Base-by-base conservation (phyloP, 148 eudicot species). In the Cornus suecica region DNA sequence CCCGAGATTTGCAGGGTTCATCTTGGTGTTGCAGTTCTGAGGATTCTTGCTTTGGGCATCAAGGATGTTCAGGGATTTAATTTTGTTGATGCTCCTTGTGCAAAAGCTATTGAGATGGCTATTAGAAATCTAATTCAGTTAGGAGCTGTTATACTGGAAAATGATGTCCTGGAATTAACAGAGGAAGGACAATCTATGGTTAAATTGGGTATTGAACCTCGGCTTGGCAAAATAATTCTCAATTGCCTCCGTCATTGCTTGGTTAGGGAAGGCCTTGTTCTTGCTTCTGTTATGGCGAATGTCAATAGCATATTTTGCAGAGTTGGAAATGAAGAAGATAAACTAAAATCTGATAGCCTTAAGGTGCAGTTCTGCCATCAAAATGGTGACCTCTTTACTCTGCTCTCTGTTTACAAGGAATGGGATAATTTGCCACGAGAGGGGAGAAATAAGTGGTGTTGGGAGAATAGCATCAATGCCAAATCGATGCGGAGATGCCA, bases 51-150 rank as follows among this genome's bases (percentile, higher is more conserved):
- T 26, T 68, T 68, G 9, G 71, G 71, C 18, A 68, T 68, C 41
- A 41, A 24, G 29, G 13, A 41, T 23, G 54, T 68, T 34, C 51
- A 10, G 16, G 27, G 10, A 5, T 68, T 68, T 68, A 29, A 68
- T 37, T 68, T 68, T 68, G 28, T 68, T 68, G 71, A 68, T 41
- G 71, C 71, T 1, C 71, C 71, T 26, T n/a, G 71, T 68, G 71
- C 18, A 11, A 10, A n/a, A 25, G 71, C 71, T 34, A 68, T 68
- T 23, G 54, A 68, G 28, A 23, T 68, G 71, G 71, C 71, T 26
- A 31, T 41, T 16, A 68, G 71, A 15, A 68, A 37, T 26, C 71
- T 68, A 37, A 15, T 68, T 10, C 71, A 68, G 71, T 68, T 68
- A 68, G 52, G 71, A 26, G 71, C 71, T 41, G 29, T 41, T 5